phyloP scores from a whole-genome alignment of 2,329 filamentous ascomycete genomes.

The Hortaea werneckii region DNA sequence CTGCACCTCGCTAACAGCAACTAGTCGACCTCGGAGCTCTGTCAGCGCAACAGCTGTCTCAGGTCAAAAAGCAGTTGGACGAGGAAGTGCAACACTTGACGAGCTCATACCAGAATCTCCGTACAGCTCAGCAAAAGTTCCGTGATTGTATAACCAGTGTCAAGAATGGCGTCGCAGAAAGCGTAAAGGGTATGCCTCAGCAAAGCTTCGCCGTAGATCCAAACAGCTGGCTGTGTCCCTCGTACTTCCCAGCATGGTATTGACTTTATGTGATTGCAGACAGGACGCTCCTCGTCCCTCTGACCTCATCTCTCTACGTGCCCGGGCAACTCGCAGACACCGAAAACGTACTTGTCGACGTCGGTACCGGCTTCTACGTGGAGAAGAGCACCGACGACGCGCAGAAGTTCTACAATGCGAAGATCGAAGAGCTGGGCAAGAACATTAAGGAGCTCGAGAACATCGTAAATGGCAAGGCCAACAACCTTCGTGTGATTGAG shows the following conservation, averaged over 20 bases:
- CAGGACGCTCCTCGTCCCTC: constrained; percentile 70
- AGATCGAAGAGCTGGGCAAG: constrained; percentile 54
- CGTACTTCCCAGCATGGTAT: background rate
- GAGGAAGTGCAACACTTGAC: constrained; percentile 93
- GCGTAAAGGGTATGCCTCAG: constrained; percentile 25
- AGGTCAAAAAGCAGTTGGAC: constrained; percentile 92
- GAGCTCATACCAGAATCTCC: constrained; percentile 77
- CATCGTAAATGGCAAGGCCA: constrained; percentile 65
- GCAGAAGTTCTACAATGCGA: constrained; percentile 55
- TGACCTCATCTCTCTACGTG: constrained; percentile 92
- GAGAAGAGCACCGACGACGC: constrained; percentile 66
- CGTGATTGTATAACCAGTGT: constrained; percentile 79
- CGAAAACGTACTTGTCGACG: constrained; percentile 75
- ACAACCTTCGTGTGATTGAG: constrained; percentile 77
- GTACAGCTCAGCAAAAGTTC: constrained; percentile 84
- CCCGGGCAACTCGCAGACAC: constrained; percentile 66
- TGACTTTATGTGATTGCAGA: constrained; percentile 25
- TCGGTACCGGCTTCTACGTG: constrained; percentile 88
- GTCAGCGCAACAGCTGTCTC: constrained; percentile 71
- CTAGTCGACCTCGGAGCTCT: constrained; percentile 64
- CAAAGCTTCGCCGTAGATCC: background rate
- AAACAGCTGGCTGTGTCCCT: constrained; percentile 12
- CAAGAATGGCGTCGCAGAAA: constrained; percentile 30
- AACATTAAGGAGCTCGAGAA: constrained; percentile 60
- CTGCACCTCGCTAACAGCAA: constrained; percentile 4